Evolutionary conservation across 108 stramenopile species (phyloP).

Genomic region (Nitzschia sp.): DNA sequence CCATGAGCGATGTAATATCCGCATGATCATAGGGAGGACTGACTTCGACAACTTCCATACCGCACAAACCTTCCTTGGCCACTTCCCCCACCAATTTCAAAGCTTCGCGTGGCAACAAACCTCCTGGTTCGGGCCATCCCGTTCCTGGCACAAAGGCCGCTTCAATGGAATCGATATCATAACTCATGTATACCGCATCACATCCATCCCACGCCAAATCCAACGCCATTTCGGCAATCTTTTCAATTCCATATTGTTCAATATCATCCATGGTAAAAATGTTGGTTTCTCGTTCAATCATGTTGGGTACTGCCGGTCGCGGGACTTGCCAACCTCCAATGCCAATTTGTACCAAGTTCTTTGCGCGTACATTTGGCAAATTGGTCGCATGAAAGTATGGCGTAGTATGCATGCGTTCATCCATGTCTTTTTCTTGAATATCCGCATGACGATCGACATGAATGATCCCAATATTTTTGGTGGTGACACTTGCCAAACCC

Average conservation of each 20-base stretch:
- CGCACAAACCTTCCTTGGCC: slow-evolving; percentile 78
- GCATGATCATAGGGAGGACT: slow-evolving; percentile 87
- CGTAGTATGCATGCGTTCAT: slow-evolving; percentile 86
- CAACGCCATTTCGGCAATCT: slow-evolving; percentile 85
- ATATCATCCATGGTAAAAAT: slow-evolving; percentile 91
- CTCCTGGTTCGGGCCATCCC: slow-evolving; percentile 88
- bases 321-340: slow-evolving; percentile 91
- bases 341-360: slow-evolving; percentile 86
- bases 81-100: slow-evolving; percentile 80
- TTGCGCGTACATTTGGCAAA: slow-evolving; percentile 77
- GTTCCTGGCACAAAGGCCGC: too few species aligned
- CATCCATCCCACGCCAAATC: slow-evolving; percentile 87
- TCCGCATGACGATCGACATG: slow-evolving; percentile 89
- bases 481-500: slow-evolving; percentile 73
- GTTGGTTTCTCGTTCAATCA: slow-evolving; percentile 83
- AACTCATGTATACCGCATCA: slow-evolving; percentile 89
- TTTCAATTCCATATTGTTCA: slow-evolving; percentile 79
- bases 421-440: slow-evolving; percentile 86
- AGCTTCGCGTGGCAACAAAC: slow-evolving; percentile 82
- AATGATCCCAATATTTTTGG: slow-evolving; percentile 86
- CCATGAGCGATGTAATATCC: too few species aligned
- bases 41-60: slow-evolving; percentile 90
- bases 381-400: slow-evolving; percentile 91
- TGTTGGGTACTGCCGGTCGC: slow-evolving; percentile 74
- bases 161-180: slow-evolving; percentile 89